A percentile compares a stretch with the other conserved stretches of the same genome.
Evolutionary conservation across 2,329 filamentous ascomycete species (phyloP).

Genomic region (Colletotrichum eleusines): DNA sequence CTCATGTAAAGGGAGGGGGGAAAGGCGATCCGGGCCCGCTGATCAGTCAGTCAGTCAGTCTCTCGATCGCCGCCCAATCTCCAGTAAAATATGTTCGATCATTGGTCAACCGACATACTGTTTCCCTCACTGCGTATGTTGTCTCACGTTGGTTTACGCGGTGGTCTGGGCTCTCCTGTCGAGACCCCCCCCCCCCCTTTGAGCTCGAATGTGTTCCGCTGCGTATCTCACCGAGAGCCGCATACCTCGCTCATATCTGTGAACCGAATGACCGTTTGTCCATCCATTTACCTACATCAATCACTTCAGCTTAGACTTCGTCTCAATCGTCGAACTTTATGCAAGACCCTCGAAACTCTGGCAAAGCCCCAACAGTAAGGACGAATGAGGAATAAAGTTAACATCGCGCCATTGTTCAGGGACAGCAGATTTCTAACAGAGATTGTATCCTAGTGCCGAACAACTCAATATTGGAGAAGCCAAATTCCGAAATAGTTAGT

Average conservation of each 20-base stretch:
- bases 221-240: neutral
- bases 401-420: neutral
- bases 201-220: neutral
- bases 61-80: neutral
- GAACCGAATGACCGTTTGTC: neutral
- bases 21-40: neutral
- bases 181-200: neutral
- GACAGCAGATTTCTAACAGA: neutral
- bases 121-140: neutral
- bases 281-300: neutral
- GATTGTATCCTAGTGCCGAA: neutral
- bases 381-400: neutral
- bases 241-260: neutral
- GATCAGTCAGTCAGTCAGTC: constrained; percentile 12
- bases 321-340: neutral
- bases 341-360: neutral
- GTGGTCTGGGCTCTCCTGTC: neutral
- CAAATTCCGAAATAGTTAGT: too few species aligned
- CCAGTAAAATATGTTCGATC: constrained; percentile 7
- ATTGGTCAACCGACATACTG: neutral
- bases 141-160: neutral
- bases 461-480: too few species aligned
- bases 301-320: neutral
- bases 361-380: neutral
- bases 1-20: neutral